Percentiles rank a stretch among this genome's conserved stretches.
These are phyloP conservation scores for Apostasia ramifera DNA, from an alignment of 106 monocot species.

Conservation along the genomic window DNA sequence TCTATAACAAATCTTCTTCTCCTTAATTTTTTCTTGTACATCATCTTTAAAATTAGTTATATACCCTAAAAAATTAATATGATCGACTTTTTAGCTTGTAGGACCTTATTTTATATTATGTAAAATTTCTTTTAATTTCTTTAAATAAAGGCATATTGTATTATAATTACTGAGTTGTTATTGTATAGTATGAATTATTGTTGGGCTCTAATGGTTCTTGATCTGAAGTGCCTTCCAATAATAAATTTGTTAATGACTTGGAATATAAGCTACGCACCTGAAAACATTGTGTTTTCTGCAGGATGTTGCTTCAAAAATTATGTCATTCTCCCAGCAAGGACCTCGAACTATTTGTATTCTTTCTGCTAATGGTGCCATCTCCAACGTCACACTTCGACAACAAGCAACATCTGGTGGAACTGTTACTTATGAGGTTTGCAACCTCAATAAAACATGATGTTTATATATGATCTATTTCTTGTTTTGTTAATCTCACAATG, in stretches of 20 bases:
- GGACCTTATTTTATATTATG: background rate
- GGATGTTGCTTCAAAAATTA: slow-evolving; percentile 58
- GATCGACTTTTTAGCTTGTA: too few relatives aligned
- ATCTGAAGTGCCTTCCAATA: background rate
- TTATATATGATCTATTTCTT: too few relatives aligned
- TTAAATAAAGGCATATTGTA: background rate
- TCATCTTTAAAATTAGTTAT: too few relatives aligned
- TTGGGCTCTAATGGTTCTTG: background rate
- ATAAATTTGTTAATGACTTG: background rate
- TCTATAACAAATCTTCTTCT: too few relatives aligned
- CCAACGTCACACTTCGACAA: slow-evolving; percentile 52
- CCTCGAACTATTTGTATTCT: slow-evolving; percentile 47
- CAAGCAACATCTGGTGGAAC: slow-evolving; percentile 54
- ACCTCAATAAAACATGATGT: too few relatives aligned
- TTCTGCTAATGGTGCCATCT: slow-evolving; percentile 53
- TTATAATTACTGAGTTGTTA: background rate
- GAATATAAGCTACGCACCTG: background rate
- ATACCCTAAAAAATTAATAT: too few relatives aligned
- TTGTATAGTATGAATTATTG: background rate
- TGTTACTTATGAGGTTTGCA: slow-evolving; percentile 40
- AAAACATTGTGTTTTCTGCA: slow-evolving; percentile 6
- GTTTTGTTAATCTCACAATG: too few relatives aligned
- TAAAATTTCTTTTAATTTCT: background rate
- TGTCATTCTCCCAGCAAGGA: slow-evolving; percentile 56
- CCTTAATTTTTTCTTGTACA: too few relatives aligned